Base-by-base conservation (phyloP, 1,284 basidiomycete genomes). In the Tilletia setariae region DNA sequence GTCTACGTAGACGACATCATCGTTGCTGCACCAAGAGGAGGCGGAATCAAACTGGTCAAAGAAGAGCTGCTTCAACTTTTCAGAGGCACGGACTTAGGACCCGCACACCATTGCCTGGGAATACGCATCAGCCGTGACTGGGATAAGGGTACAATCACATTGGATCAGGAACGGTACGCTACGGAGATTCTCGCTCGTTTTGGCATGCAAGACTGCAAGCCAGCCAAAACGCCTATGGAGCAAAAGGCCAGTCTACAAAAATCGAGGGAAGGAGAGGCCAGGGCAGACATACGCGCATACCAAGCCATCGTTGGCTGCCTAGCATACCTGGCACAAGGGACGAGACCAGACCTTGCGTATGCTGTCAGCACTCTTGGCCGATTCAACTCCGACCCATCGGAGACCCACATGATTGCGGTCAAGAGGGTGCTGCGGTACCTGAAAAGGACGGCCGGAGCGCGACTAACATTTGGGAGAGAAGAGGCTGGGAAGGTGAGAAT, bases 351-450 rank as follows among this genome's bases (percentile, higher is more conserved):
- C 72, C 84, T 87, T 35, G 63, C 84, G 0, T 85, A 79, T 67
- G 80, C 85, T 0, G 82, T 86, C 6, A 74, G 77, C 35, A 68
- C 79, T 16, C 77, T 87, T 0, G 74, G 78, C 1, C 81, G 82
- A 68, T 86, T 61, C 63, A 49, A 47, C 42, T 43, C 19, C 23
- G 44, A 47, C 67, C 83, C 83, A 63, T 78, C 79, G 9, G 65
- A 42, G 8, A 68, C 62, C 0, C 86, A 87, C 72, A 86, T 83
- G 83, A 76, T 77, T 1, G 83, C 84, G 0, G 83, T 83, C 0
- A 83, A 84, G 16, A 78, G 80, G 4, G 79, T 86, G 3, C 75
- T 86, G 0, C 78, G 79, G 0, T 87, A 87, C 71, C 80, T 87
- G 0, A 81, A 83, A n/a, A 83, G 90, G 80, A 91, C 86, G 0